These are phyloP conservation scores for Phytophthora quininea DNA, from an alignment of 352 stramenopile genomes.

Conservation along the genomic window DNA sequence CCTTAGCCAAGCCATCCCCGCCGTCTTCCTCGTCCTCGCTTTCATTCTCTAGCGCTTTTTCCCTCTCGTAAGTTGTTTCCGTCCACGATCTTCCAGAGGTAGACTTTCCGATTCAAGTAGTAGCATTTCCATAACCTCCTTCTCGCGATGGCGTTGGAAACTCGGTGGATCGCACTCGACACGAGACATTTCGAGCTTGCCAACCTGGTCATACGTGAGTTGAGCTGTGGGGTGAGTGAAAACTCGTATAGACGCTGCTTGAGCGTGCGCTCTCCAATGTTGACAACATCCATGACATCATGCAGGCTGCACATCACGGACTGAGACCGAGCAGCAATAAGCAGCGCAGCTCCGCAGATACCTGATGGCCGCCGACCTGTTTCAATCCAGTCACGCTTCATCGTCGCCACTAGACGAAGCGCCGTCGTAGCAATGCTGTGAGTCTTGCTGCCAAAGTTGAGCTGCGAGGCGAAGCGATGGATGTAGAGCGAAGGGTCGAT, in stretches of 20 bases:
- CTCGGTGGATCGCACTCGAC: slow-evolving; percentile 89
- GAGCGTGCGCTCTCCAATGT: slow-evolving; percentile 97
- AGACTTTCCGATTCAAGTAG: slow-evolving; percentile 81
- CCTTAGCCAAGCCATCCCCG: slow-evolving; percentile 28
- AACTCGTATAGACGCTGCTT: slow-evolving; percentile 97
- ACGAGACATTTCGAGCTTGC: slow-evolving; percentile 86
- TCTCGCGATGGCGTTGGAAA: slow-evolving; percentile 87
- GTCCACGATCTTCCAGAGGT: slow-evolving; percentile 49
- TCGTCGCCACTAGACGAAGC: slow-evolving; percentile 95
- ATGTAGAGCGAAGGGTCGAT: slow-evolving; percentile 99
- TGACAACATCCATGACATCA: slow-evolving; percentile 92
- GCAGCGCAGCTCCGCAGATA: slow-evolving; percentile 96
- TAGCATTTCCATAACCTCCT: slow-evolving; percentile 92
- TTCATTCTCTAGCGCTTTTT: slow-evolving; percentile 22
- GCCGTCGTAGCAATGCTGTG: slow-evolving; percentile 95
- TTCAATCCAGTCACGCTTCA: slow-evolving; percentile 99
- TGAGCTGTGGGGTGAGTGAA: slow-evolving; percentile 93
- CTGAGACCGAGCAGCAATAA: slow-evolving; percentile 97
- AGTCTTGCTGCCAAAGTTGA: slow-evolving; percentile 96
- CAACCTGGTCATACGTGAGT: slow-evolving; percentile 96
- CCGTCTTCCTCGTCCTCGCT: slow-evolving; percentile 43
- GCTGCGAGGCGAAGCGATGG: slow-evolving; percentile 96
- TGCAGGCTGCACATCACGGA: slow-evolving; percentile 89
- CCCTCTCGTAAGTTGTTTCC: slow-evolving; percentile 30
- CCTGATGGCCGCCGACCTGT: slow-evolving; percentile 95